Conservation (phyloP, 1,139 yeast genomes). For the Yamadazyma diddensiae region DNA sequence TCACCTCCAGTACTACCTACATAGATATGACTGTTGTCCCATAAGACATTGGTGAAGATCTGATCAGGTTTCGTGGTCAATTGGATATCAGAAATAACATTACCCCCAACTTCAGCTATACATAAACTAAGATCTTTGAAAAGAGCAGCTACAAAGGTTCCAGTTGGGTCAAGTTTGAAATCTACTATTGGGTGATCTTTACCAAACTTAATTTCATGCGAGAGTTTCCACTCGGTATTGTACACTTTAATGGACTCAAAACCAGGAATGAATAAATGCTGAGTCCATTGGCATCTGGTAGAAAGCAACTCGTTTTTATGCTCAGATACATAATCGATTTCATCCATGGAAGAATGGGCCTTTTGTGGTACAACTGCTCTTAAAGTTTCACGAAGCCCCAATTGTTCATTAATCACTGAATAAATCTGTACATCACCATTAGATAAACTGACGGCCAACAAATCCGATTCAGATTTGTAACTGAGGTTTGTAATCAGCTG, state of each 20-base stretch:
- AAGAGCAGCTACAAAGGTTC: constrained; percentile 14
- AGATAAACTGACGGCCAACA: constrained; percentile 54
- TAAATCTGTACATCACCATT: constrained; percentile 68
- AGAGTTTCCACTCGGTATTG: constrained; percentile 30
- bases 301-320: constrained; percentile 38
- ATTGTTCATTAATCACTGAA: constrained; percentile 49
- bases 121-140: constrained; percentile 9
- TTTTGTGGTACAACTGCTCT: constrained; percentile 36
- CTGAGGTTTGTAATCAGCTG: constrained; percentile 62
- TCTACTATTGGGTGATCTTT: constrained; percentile 11
- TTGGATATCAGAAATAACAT: constrained; percentile 9
- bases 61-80: constrained; percentile 3
- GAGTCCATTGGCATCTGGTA: constrained; percentile 35
- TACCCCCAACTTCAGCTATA: constrained; percentile 11
- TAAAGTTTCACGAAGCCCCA: constrained; percentile 39
- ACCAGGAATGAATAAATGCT: constrained; percentile 46
- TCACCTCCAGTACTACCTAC: constrained; percentile 58
- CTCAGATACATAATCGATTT: constrained; percentile 34
- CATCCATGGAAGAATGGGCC: constrained; percentile 34
- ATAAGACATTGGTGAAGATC: constrained; percentile 19
- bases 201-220: constrained; percentile 6
- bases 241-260: constrained; percentile 31
- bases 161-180: constrained; percentile 8
- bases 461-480: constrained; percentile 59
- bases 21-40: constrained; percentile 25